These are phyloP conservation scores for Pyrenopolyporus hunteri DNA, from an alignment of 495 filamentous ascomycete genomes.

Conservation along the genomic window DNA sequence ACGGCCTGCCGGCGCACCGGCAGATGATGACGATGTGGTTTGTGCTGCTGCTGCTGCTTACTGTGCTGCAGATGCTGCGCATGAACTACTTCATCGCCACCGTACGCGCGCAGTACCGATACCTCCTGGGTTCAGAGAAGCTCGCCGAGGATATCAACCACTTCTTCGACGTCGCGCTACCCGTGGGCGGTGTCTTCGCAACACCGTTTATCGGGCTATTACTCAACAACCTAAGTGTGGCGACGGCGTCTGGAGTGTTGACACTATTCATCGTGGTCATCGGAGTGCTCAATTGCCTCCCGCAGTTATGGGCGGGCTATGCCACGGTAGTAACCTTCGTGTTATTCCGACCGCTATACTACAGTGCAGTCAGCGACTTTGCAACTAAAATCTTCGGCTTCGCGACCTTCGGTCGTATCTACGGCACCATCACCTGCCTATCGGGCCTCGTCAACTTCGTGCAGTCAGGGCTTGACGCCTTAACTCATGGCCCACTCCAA, in stretches of 20 bases:
- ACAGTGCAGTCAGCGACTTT: conserved; percentile 63
- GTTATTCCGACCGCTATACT: conserved; percentile 50
- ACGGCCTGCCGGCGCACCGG: conserved; percentile 51
- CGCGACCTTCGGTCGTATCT: conserved; percentile 61
- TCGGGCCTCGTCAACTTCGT: conserved; percentile 58
- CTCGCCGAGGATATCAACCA: conserved; percentile 52
- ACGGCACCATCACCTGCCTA: conserved; percentile 59
- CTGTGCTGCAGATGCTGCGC: conserved; percentile 57
- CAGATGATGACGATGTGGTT: conserved; percentile 60
- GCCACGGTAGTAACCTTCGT: conserved; percentile 41
- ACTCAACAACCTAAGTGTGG: conserved; percentile 57
- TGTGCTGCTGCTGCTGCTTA: conserved; percentile 56
- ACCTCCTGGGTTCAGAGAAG: conserved; percentile 46
- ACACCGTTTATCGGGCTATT: conserved; percentile 59
- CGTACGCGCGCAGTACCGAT: conserved; percentile 54
- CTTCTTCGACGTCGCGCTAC: conserved; percentile 59
- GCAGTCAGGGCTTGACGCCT: conserved; percentile 56
- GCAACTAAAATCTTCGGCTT: conserved; percentile 63
- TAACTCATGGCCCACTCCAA: conserved; percentile 51
- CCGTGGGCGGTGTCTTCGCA: conserved; percentile 55
- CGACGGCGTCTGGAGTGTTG: conserved; percentile 48
- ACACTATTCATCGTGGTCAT: conserved; percentile 52
- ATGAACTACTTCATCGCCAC: conserved; percentile 64
- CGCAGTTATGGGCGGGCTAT: conserved; percentile 41
- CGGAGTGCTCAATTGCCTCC: conserved; percentile 51